phyloP scores from a whole-genome alignment of 2,329 filamentous ascomycete species.

The Dactylellina leptospora region DNA sequence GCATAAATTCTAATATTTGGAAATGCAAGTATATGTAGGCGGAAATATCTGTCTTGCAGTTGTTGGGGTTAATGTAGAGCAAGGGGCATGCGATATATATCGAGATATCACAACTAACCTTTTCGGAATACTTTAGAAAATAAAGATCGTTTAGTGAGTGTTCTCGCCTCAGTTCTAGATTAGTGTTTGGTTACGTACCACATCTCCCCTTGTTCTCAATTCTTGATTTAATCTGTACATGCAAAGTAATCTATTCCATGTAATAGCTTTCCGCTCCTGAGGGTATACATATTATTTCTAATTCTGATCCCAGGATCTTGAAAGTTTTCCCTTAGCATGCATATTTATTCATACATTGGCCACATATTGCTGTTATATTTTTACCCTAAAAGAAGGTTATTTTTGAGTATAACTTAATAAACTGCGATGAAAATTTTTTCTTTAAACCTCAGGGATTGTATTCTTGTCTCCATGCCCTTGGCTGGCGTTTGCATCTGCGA shows the following conservation, averaged over 20 bases:
- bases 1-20: too few relatives aligned
- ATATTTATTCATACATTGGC: too few relatives aligned
- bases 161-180: too few relatives aligned
- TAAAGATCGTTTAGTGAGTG: too few relatives aligned
- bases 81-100: conserved; percentile 23
- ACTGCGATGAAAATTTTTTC: neutral
- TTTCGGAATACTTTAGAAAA: too few relatives aligned
- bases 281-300: neutral
- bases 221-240: neutral
- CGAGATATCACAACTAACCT: conserved; percentile 15
- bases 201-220: conserved; percentile 12
- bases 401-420: too few relatives aligned
- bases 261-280: neutral
- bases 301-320: neutral
- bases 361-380: too few relatives aligned
- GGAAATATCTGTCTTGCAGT: conserved; percentile 35
- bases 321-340: neutral
- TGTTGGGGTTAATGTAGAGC: neutral
- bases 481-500: too few relatives aligned
- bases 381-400: too few relatives aligned
- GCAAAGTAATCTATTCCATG: neutral
- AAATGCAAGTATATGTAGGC: conserved; percentile 33
- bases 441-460: neutral
- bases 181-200: too few relatives aligned
- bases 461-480: too few relatives aligned